Evolutionary conservation across 345 rosid genomes (phyloP).

Genomic region (Salix dunnii): DNA sequence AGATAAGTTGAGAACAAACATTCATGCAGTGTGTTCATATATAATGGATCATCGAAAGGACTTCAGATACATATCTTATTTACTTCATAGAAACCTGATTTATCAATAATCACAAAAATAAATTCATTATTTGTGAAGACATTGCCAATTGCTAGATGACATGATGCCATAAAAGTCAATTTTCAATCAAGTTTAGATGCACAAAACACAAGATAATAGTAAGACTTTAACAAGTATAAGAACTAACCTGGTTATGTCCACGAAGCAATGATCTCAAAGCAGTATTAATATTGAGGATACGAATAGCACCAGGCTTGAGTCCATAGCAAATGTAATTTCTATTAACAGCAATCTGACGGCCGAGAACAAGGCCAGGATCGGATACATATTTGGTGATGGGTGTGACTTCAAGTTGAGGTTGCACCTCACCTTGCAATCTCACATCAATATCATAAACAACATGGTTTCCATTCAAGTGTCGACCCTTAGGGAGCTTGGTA

Average conservation of each 20-base stretch:
- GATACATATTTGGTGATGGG: conserved; percentile 88
- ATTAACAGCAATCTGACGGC: conserved; percentile 84
- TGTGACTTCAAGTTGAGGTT: conserved; percentile 84
- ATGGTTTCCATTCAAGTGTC: conserved; percentile 50
- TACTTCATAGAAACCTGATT: background rate
- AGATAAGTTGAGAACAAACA: background rate
- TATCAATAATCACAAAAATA: background rate
- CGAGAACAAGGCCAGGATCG: conserved; percentile 76
- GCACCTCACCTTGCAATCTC: conserved; percentile 58
- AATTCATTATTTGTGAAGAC: background rate
- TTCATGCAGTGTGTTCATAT: background rate
- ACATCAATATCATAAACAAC: conserved; percentile 64
- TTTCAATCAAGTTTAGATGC: background rate
- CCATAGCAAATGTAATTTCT: conserved; percentile 78
- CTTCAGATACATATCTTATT: background rate
- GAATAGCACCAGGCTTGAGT: conserved; percentile 70
- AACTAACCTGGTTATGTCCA: conserved; percentile 71
- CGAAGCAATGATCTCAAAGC: conserved; percentile 77
- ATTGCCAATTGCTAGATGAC: background rate
- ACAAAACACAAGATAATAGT: background rate
- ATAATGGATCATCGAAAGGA: background rate
- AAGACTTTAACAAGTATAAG: background rate
- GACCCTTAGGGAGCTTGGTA: conserved; percentile 55
- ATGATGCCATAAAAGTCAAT: background rate
- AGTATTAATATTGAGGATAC: conserved; percentile 80